Evolutionary conservation across 2,329 filamentous ascomycete genomes (phyloP).

Genomic region (Talaromyces verruculosus): DNA sequence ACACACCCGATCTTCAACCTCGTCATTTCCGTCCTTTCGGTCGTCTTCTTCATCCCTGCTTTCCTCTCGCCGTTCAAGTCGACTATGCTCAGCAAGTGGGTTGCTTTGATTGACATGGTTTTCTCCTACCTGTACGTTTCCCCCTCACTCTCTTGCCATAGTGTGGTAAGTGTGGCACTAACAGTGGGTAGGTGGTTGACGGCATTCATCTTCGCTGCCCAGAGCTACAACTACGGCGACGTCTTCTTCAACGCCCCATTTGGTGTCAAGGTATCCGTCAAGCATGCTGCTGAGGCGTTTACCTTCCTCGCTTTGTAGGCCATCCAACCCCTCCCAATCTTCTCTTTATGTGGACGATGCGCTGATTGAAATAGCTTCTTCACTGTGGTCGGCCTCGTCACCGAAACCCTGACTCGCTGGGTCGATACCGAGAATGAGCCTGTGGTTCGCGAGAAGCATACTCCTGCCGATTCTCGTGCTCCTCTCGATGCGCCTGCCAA

Average conservation of each 20-base stretch:
- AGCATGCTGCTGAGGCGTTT: slow-evolving; percentile 46
- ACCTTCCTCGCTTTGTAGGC: slow-evolving; percentile 50
- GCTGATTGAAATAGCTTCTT: slow-evolving; percentile 38
- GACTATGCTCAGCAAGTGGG: slow-evolving; percentile 37
- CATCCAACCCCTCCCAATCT: too few relatives aligned
- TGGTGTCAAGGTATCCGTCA: slow-evolving; percentile 36
- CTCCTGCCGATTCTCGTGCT: not conserved
- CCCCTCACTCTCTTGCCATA: not conserved
- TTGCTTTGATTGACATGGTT: slow-evolving; percentile 44
- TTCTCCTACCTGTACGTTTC: slow-evolving; percentile 47
- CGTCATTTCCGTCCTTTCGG: slow-evolving; percentile 41
- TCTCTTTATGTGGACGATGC: not conserved
- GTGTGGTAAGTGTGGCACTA: slow-evolving; percentile 16
- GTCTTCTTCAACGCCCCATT: slow-evolving; percentile 38
- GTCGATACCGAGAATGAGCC: slow-evolving; percentile 29
- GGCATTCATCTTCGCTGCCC: slow-evolving; percentile 49
- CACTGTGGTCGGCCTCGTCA: slow-evolving; percentile 40
- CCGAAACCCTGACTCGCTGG: slow-evolving; percentile 41
- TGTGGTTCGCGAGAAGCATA: slow-evolving; percentile 29
- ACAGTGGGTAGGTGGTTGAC: slow-evolving; percentile 44
- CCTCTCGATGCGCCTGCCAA: slow-evolving; percentile 23
- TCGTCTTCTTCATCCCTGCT: slow-evolving; percentile 46
- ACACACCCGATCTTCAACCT: slow-evolving; percentile 41
- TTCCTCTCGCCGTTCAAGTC: slow-evolving; percentile 45
- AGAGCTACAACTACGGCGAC: slow-evolving; percentile 42